Evolutionary conservation across 768 basidiomycete genomes (phyloP), one percentile per base, ranked within the genome.

Genomic region (Russula emetica): DNA sequence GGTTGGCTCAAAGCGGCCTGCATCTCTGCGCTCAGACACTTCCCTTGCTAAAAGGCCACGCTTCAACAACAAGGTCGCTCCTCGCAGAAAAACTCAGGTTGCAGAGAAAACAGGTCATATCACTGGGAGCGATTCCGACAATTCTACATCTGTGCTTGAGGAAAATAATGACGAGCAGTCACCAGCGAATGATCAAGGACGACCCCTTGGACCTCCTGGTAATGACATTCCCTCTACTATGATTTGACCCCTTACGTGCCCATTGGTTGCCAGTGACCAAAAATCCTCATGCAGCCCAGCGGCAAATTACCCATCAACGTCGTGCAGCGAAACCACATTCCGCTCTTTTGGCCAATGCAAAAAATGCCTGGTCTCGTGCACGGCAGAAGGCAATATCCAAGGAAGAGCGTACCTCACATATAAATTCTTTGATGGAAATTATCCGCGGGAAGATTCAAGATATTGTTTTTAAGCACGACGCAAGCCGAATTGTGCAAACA

Each of bases 381-480:
- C 83, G 85, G 60, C 83, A 88, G 74, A 88, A 87, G 74, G 83
- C 84, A 54, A 80, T 94, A 44, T 75, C 85, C 0, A 76, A 85
- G 24, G 74, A 83, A 28, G 88, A 95, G 70, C 84, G 94, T 26
- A 84, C 86, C 67, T 84, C 85, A 69, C 85, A 92, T 55, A 78
- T 96, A 62, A 77, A 80, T 52, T 82, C 84, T 30, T 80, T 98
- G 10, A 91, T 93, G 84, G 76, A 78, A 34, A 80, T 87, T 51
- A 85, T 94, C 24, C 83, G 88, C 24, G 93, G 92, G 5, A 85
- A 86, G 68, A 85, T 96, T 50, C 86, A 86, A 64, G 93, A 94
- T 36, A 85, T 96, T 42, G 87, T 90, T 2, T 82, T 92, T 72
- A 96, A 94, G 74, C 94, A 96, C 70, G 93, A 96, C 73, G 93